Evolutionary conservation across 208 protist species (phyloP), one percentile per base, ranked within the genome.

Genomic region (Wallacemonas sp.): DNA sequence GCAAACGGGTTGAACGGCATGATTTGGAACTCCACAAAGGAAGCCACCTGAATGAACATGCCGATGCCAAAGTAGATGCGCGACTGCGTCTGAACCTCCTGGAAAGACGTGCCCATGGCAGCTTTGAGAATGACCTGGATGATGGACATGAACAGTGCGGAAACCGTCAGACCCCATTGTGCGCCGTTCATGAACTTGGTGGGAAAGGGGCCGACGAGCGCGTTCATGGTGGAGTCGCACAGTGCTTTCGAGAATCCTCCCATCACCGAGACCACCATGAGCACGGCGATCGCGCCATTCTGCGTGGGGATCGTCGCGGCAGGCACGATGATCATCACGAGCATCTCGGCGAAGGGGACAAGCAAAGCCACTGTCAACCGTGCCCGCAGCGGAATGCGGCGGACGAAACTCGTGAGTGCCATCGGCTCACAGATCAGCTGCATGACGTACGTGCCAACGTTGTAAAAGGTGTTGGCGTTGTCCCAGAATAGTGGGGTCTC

Each of bases 381-480:
- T 13, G 62, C 19, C 2, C 58, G 54, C 15, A 95, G 65, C 8
- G 86, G 71, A 30, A 95, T 76, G 21, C 70, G 50, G 30, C 81
- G 77, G 26, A 83, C 64, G 26, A 77, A 64, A 27, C 48, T 63
- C 9, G 79, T 77, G 26, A 93, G 61, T 42, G 81, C 68, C 54
- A 86, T 70, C 12, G 71, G 21, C 64, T 92, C 79, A 9, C 38
- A 71, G 48, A 89, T 30, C 50, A 92, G 54, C 68, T 94, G 88
- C 46, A 69, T 48, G 34, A 62, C 71, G 64, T 82, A 89, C 29
- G 84, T 85, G 39, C 64, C 73, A 19, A 86, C 84, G 45, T 87
- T 87, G 71, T 89, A 92, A 76, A 89, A 94, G 38, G 78, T 92
- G 38, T 86, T 69, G 13, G 78, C 79, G 66, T 93, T 90, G 21